Evolutionary conservation across 257 asterid genomes (phyloP), one percentile per base, ranked within the genome.

Genomic region (Craterostigma plantagineum): DNA sequence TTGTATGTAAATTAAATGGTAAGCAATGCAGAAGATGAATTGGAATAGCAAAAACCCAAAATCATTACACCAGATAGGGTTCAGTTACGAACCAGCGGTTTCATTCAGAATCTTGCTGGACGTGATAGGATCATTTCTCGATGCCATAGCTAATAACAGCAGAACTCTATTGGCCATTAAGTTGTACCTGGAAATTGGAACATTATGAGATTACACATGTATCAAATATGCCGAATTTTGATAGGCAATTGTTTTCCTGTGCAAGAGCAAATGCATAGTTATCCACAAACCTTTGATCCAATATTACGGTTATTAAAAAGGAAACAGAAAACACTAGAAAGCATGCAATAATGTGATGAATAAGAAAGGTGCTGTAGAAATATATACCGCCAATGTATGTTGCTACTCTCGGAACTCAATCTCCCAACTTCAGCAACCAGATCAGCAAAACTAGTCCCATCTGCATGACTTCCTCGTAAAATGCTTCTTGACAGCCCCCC

Each of bases 151-250:
- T 74, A 90, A 71, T 72, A 90, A 68, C 45, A 90, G 76, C 49
- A 90, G 77, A 61, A 84, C 84, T 59, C 99, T 77, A 45, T 90
- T 90, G 65, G 99, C 92, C 99, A 90, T 90, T 64, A 90, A 64
- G 66, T 90, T 83, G 55, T 90, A 90, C 95, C 99, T 90, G 81
- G 54, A 71, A 65, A 53, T 54, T 34, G 53, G 46, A 34, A 16
- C 52, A 65, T 35, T 36, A 30, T 39, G 58, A 34, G 10, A 48
- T 9, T 48, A 55, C 58, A 34, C 45, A 49, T 53, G 44, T 17
- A 34, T 16, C 16, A 38, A 49, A 45, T 16, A 62, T 46, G 61
- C 44, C 33, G 13, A 57, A 49, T 27, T 52, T 14, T 23, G 12
- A 36, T 12, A 12, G 12, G 40, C 40, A 36, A 36, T 10, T 23